A percentile compares a stretch with the other conserved stretches of the same genome.
These are phyloP conservation scores for Coemansia sp. DNA, from an alignment of 192 early-diverging fungal genomes.

Conservation along the genomic window DNA sequence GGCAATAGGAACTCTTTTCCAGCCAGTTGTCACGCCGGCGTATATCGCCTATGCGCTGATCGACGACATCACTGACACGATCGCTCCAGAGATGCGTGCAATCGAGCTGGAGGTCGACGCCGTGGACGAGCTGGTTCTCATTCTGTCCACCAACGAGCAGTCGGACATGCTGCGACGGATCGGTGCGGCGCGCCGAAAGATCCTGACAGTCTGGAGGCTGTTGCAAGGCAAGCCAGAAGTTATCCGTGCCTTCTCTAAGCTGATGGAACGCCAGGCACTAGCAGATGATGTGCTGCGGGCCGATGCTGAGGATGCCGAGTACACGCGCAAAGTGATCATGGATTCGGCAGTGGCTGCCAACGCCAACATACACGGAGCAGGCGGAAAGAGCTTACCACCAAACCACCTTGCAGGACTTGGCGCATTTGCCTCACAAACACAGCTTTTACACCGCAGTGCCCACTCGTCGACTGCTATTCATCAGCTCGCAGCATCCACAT, in stretches of 20 bases:
- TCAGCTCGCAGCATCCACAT: constrained; percentile 6
- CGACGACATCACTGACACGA: constrained; percentile 92
- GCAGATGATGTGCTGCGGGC: constrained; percentile 10
- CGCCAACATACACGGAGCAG: background rate
- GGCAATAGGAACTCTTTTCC: background rate
- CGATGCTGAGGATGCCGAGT: constrained; percentile 7
- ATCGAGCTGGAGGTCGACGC: constrained; percentile 95
- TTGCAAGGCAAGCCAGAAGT: constrained; percentile 74
- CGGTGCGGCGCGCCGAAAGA: constrained; percentile 68
- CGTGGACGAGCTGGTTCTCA: constrained; percentile 93
- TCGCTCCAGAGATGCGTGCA: constrained; percentile 79
- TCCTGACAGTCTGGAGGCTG: constrained; percentile 68
- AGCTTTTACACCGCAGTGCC: constrained; percentile 7
- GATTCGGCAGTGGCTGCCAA: background rate
- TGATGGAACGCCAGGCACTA: constrained; percentile 48
- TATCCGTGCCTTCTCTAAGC: constrained; percentile 68
- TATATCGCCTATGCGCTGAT: constrained; percentile 82
- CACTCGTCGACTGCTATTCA: constrained; percentile 10
- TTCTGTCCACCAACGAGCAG: constrained; percentile 87
- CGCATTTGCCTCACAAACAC: constrained; percentile 1
- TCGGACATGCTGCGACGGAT: constrained; percentile 75
- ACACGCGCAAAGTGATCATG: constrained; percentile 3
- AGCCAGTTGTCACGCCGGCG: constrained; percentile 22
- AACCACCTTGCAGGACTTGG: background rate
- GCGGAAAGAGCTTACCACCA: background rate